Evolutionary conservation across 768 basidiomycete genomes (phyloP), one percentile per base, ranked within the genome.

Genomic region (Serpula lacrymans): DNA sequence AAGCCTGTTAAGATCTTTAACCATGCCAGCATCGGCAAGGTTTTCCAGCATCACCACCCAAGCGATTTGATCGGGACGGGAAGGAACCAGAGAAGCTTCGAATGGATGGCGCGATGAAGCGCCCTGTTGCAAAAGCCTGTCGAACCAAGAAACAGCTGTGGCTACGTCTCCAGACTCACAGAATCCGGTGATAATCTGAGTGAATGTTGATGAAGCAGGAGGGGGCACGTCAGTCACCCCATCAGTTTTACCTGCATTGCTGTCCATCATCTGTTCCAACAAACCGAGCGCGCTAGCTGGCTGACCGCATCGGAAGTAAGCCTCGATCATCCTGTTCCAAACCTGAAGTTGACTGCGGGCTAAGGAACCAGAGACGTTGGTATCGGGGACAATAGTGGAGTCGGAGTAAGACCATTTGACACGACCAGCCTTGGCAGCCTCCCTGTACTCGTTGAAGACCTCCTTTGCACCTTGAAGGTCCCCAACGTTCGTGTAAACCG

Each of bases 321-420:
- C 73, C 34, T 79, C 71, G 25, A 93, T 78, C 82, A 90, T 88
- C 51, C 74, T 68, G 49, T 88, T 86, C 78, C 79, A 91, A 2
- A 82, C 65, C 27, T 67, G 55, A 32, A 83, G 62, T 37, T 74
- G 70, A 16, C 64, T 60, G 22, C 59, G 55, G 18, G 46, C 37
- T 8, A 45, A 60, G 41, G 58, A 53, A 31, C 39, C 39, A 4
- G 39, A 37, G 12, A 57, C 38, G 21, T 33, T 34, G 16, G 30
- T 38, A 9, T 32, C 38, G 37, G 41, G 41, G 43, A 37, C 41
- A 6, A 18, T 18, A n/a, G 54, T 39, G 27, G 50, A 51, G 39
- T 51, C 46, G 17, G 52, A 37, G 22, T 49, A 38, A 7, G 40
- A 51, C 58, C 67, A 64, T 7, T 49, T 46, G 7, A 84, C 46